A percentile compares a stretch with the other conserved stretches of the same genome.
Evolutionary conservation across 2,329 filamentous ascomycete genomes (phyloP).

Genomic region (Mycosphaerella sp.): DNA sequence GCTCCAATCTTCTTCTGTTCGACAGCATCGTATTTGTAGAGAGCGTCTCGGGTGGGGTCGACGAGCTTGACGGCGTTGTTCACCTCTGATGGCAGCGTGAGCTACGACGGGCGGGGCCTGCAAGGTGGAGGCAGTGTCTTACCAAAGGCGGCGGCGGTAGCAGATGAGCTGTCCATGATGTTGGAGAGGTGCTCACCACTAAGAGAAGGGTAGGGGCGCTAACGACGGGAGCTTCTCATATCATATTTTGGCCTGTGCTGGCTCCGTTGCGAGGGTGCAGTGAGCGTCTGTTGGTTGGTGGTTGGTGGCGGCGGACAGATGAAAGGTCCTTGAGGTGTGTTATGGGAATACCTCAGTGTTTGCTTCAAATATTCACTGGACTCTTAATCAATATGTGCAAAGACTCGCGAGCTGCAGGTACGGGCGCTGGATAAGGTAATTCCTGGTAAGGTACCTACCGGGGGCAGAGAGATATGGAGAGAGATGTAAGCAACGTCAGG

Average conservation of each 20-base stretch:
- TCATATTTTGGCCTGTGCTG: conserved; percentile 22
- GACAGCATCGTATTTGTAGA: conserved; percentile 72
- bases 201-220: conserved; percentile 3
- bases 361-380: too few relatives aligned
- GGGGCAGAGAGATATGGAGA: too few relatives aligned
- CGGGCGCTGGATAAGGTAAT: too few relatives aligned
- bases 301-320: not conserved
- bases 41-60: conserved; percentile 79
- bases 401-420: too few relatives aligned
- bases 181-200: conserved; percentile 1
- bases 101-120: not conserved
- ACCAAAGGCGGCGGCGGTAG: conserved; percentile 7
- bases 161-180: conserved; percentile 32
- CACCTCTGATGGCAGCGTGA: conserved; percentile 56
- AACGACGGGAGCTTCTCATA: conserved; percentile 1
- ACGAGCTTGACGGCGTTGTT: conserved; percentile 77
- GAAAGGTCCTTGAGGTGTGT: too few relatives aligned
- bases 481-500: too few relatives aligned
- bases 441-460: too few relatives aligned
- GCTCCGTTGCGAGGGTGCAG: not conserved
- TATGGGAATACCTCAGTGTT: too few relatives aligned
- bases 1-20: conserved; percentile 61
- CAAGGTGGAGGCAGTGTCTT: not conserved
- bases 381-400: too few relatives aligned
- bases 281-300: not conserved